Evolutionary conservation across 352 stramenopile species (phyloP).

Genomic region (Phytophthora sp.): DNA sequence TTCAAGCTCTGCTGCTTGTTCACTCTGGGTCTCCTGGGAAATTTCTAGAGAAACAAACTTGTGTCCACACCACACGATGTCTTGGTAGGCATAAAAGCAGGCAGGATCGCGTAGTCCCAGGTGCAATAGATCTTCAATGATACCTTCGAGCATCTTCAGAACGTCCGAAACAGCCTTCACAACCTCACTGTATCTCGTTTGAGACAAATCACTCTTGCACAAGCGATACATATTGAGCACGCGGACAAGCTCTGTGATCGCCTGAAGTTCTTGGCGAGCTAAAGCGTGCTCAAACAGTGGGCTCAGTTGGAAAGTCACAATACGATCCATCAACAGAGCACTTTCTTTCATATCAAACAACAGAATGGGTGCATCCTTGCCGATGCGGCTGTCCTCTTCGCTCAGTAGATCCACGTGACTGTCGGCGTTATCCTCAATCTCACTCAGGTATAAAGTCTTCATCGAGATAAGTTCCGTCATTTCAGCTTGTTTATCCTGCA

Average conservation of each 20-base stretch:
- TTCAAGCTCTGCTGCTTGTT: constrained; percentile 42
- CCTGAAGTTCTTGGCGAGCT: constrained; percentile 66
- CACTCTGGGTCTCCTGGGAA: constrained; percentile 3
- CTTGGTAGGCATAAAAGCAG: constrained; percentile 80
- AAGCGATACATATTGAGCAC: constrained; percentile 60
- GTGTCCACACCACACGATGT: constrained; percentile 88
- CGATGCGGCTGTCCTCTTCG: constrained; percentile 64
- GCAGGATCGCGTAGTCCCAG: constrained; percentile 66
- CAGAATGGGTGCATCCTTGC: constrained; percentile 80
- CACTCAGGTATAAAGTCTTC: constrained; percentile 80
- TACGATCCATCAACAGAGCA: constrained; percentile 58
- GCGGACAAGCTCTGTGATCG: constrained; percentile 61
- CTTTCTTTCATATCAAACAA: constrained; percentile 85
- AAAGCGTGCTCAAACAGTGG: constrained; percentile 75
- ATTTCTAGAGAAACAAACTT: constrained; percentile 40
- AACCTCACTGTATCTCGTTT: constrained; percentile 19
- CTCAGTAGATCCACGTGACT: constrained; percentile 62
- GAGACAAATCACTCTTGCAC: constrained; percentile 26
- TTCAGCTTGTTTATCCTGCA: constrained; percentile 56
- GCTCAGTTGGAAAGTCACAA: constrained; percentile 83
- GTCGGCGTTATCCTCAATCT: constrained; percentile 58
- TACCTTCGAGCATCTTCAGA: constrained; percentile 50
- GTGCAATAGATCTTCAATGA: constrained; percentile 60
- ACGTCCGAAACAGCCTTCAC: constrained; percentile 44
- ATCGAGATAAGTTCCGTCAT: constrained; percentile 65